Conservation (phyloP, 345 rosid genomes). For the Ailanthus altissimus region DNA sequence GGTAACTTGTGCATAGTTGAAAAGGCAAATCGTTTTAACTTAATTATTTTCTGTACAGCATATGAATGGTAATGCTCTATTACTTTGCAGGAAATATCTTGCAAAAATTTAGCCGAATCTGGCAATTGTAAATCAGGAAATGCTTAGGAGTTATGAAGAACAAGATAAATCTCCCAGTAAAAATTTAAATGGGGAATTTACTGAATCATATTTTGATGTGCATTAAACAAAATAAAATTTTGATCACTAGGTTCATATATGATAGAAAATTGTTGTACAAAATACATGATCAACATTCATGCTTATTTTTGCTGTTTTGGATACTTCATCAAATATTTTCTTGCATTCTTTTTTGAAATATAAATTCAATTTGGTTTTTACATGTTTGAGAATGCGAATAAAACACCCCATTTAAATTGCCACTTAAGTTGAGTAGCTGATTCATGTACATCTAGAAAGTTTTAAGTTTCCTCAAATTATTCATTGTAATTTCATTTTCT, state of each 20-base stretch:
- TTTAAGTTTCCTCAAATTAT: not conserved
- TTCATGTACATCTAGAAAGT: not conserved
- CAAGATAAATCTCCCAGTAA: not conserved
- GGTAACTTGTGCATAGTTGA: not conserved
- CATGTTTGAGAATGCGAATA: too few relatives aligned
- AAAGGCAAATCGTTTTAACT: not conserved
- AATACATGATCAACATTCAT: not conserved
- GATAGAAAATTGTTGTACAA: too few relatives aligned
- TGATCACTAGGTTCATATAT: too few relatives aligned
- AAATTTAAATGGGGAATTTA: not conserved
- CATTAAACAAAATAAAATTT: too few relatives aligned
- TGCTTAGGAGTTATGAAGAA: not conserved
- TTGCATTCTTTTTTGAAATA: too few relatives aligned
- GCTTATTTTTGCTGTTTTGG: not conserved
- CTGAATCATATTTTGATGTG: not conserved
- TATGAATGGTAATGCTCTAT: too few relatives aligned
- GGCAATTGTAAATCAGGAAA: not conserved
- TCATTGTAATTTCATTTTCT: not conserved
- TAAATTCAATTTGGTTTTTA: not conserved
- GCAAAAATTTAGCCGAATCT: not conserved
- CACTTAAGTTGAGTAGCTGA: not conserved
- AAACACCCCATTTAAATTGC: too few relatives aligned
- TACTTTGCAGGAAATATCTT: not conserved
- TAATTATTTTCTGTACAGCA: not conserved
- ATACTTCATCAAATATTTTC: too few relatives aligned